A percentile compares a stretch with the other conserved stretches of the same genome.
Conservation (phyloP, 768 basidiomycete species). For the Russula foetens region DNA sequence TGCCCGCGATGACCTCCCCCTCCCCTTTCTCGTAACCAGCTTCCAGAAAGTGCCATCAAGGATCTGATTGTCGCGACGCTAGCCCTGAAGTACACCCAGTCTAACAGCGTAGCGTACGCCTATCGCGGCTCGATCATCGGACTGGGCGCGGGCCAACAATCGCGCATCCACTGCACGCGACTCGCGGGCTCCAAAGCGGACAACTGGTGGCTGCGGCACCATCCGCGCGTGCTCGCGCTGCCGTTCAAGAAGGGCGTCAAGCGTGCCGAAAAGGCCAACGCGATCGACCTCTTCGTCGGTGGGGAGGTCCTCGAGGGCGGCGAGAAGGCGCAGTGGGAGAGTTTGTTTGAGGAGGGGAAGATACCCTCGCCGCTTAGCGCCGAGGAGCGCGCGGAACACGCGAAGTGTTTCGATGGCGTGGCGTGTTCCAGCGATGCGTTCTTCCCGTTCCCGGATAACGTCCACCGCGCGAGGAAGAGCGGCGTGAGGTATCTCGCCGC, state of each 20-base stretch:
- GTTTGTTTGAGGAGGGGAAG: slow-evolving; percentile 63
- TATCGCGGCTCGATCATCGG: slow-evolving; percentile 89
- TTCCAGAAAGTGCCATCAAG: slow-evolving; percentile 67
- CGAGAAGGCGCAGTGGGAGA: slow-evolving; percentile 89
- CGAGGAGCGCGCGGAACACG: slow-evolving; percentile 71
- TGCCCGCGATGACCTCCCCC: background rate
- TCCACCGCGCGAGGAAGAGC: slow-evolving; percentile 85
- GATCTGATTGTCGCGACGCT: slow-evolving; percentile 96
- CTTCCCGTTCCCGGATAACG: slow-evolving; percentile 99
- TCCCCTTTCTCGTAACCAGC: slow-evolving; percentile 33
- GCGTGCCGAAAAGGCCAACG: slow-evolving; percentile 97
- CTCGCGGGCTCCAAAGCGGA: slow-evolving; percentile 98
- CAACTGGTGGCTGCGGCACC: slow-evolving; percentile 98
- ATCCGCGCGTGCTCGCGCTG: slow-evolving; percentile 83
- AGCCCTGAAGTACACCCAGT: slow-evolving; percentile 97
- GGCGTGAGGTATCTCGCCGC: slow-evolving; percentile 91
- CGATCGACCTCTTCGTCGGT: slow-evolving; percentile 92
- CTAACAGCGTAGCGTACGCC: slow-evolving; percentile 96
- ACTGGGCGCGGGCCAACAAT: slow-evolving; percentile 96
- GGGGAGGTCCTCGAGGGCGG: slow-evolving; percentile 84
- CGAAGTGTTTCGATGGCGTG: slow-evolving; percentile 67
- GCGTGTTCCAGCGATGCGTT: slow-evolving; percentile 96
- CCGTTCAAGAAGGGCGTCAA: slow-evolving; percentile 98
- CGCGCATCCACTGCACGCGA: slow-evolving; percentile 98
- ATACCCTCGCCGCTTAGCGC: slow-evolving; percentile 56